Evolutionary conservation across 2,329 filamentous ascomycete genomes (phyloP).

Genomic region (Xylariaceae sp.): DNA sequence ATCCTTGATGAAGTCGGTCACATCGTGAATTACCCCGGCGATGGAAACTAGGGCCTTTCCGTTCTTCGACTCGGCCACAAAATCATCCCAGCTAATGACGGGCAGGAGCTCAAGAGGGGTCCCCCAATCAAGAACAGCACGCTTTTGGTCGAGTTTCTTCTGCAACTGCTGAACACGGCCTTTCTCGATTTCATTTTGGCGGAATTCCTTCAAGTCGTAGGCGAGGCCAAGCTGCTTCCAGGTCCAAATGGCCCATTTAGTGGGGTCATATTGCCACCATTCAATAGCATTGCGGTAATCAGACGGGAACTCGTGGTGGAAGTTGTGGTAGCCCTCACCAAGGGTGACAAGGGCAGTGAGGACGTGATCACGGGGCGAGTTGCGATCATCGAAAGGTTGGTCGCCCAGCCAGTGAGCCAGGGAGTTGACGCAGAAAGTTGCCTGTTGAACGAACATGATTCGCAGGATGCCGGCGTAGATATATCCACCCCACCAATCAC

Average conservation of each 20-base stretch:
- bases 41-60: constrained; percentile 57
- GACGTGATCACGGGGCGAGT: constrained; percentile 65
- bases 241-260: constrained; percentile 66
- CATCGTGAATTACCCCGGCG: constrained; percentile 63
- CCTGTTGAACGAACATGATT: constrained; percentile 50
- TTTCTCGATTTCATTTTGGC: constrained; percentile 80
- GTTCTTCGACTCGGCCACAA: constrained; percentile 61
- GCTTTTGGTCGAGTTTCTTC: constrained; percentile 66
- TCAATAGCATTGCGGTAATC: constrained; percentile 69
- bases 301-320: constrained; percentile 69
- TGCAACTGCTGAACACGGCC: constrained; percentile 62
- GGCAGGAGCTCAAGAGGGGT: constrained; percentile 52
- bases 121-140: constrained; percentile 62
- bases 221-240: constrained; percentile 66
- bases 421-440: constrained; percentile 52
- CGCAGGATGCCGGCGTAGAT: constrained; percentile 49
- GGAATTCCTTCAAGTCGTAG: constrained; percentile 82
- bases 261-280: constrained; percentile 68
- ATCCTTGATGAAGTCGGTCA: constrained; percentile 63
- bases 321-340: constrained; percentile 70
- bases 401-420: constrained; percentile 54
- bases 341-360: constrained; percentile 64
- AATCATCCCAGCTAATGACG: constrained; percentile 54
- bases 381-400: constrained; percentile 68
- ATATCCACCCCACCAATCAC: constrained; percentile 45